phyloP scores from a whole-genome alignment of 1,139 yeast genomes.

The Debaryomycetaceae sp. region DNA sequence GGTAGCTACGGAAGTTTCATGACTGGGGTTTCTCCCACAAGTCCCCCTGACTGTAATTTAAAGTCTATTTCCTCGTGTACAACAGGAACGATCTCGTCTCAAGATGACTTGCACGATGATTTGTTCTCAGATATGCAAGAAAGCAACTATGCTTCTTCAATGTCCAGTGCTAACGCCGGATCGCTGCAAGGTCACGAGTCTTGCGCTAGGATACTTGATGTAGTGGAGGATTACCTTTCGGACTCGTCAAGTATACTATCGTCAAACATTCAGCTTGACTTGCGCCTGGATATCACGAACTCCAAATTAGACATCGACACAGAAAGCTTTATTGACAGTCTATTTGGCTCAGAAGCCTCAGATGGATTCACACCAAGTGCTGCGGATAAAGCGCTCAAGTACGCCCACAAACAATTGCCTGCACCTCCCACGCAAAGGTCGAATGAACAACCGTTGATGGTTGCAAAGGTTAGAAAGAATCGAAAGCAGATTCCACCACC shows the following conservation, averaged over 20 bases:
- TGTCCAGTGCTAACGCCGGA: not conserved
- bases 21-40: not conserved
- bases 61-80: not conserved
- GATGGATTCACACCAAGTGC: not conserved
- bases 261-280: not conserved
- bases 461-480: not conserved
- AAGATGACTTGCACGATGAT: conserved; percentile 5
- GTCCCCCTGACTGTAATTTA: not conserved
- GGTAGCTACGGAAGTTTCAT: not conserved
- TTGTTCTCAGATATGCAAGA: conserved; percentile 6
- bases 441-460: not conserved
- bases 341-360: conserved; percentile 1
- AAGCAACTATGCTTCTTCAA: not conserved
- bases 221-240: not conserved
- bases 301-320: conserved; percentile 1
- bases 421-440: not conserved
- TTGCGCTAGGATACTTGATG: not conserved
- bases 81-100: not conserved
- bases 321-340: conserved; percentile 3
- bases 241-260: conserved; percentile 1
- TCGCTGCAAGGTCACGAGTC: not conserved
- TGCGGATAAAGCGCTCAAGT: not conserved
- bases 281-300: conserved; percentile 1
- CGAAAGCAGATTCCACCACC: not conserved
- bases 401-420: not conserved